Evolutionary conservation across 352 stramenopile genomes (phyloP).

Genomic region (Phytophthora boehmeriae): DNA sequence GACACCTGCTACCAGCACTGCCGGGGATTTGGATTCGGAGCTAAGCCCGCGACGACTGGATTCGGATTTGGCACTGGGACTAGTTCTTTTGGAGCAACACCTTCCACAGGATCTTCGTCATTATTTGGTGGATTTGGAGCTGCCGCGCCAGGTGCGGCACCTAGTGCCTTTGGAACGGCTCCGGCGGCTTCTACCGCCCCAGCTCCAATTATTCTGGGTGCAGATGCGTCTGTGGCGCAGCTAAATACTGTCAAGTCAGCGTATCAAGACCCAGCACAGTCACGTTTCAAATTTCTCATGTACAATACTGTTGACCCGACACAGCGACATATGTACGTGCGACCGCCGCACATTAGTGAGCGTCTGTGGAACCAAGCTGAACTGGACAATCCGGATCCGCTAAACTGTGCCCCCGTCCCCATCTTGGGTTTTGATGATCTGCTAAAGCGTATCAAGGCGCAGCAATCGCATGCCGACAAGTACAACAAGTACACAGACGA

Average conservation of each 20-base stretch:
- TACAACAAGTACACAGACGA: constrained; percentile 85
- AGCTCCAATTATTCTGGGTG: constrained; percentile 73
- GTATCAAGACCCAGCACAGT: constrained; percentile 85
- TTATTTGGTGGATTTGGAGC: constrained; percentile 46
- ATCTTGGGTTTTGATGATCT: constrained; percentile 83
- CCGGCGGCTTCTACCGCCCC: constrained; percentile 47
- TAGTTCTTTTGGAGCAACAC: constrained; percentile 42
- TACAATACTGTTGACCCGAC: constrained; percentile 90
- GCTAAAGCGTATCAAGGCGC: constrained; percentile 82
- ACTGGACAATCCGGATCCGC: constrained; percentile 85
- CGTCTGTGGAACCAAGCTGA: constrained; percentile 86
- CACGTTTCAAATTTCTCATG: constrained; percentile 90
- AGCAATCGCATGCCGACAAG: constrained; percentile 82
- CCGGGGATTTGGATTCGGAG: constrained; percentile 45
- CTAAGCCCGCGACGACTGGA: constrained; percentile 29
- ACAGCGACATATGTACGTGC: constrained; percentile 79
- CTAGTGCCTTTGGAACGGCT: constrained; percentile 36
- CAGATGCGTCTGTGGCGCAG: constrained; percentile 78
- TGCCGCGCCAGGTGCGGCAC: constrained; percentile 15
- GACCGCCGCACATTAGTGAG: constrained; percentile 84
- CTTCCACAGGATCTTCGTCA: constrained; percentile 30
- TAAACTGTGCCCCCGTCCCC: constrained; percentile 77
- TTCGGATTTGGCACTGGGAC: constrained; percentile 32
- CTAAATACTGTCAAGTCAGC: constrained; percentile 84
- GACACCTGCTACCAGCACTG: constrained; percentile 28